phyloP scores from a whole-genome alignment of 2,329 filamentous ascomycete species.

The Calonectria fujianensis region DNA sequence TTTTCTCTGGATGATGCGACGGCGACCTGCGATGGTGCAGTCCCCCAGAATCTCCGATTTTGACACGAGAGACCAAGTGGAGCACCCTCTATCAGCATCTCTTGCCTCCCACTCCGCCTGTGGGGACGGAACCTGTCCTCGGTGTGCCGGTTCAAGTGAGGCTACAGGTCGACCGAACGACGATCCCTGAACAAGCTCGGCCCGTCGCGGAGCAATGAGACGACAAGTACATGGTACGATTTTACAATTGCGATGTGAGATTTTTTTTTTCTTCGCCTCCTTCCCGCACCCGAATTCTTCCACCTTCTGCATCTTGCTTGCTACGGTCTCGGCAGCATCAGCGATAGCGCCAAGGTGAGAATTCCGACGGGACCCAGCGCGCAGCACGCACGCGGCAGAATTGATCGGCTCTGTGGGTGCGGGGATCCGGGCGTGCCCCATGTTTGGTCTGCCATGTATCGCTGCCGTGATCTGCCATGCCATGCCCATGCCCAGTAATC shows the following conservation, averaged over 20 bases:
- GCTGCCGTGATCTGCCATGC: not conserved
- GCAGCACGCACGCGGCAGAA: not conserved
- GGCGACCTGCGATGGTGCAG: constrained; percentile 34
- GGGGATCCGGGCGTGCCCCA: constrained; percentile 7
- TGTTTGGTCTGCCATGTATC: not conserved
- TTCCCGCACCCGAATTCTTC: not conserved
- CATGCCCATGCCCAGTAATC: constrained; percentile 7
- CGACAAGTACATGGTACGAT: constrained; percentile 36
- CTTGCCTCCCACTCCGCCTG: not conserved
- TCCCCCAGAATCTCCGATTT: constrained; percentile 11
- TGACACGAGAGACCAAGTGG: constrained; percentile 19
- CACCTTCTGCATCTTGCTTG: not conserved
- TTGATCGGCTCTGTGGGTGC: constrained; percentile 14
- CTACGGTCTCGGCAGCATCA: constrained; percentile 12
- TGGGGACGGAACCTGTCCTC: constrained; percentile 11
- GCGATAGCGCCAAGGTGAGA: constrained; percentile 2
- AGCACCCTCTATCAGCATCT: not conserved
- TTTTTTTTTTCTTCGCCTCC: not conserved
- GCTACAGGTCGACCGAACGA: not conserved
- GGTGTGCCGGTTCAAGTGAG: constrained; percentile 33
- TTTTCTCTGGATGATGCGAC: constrained; percentile 28
- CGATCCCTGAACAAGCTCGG: constrained; percentile 35
- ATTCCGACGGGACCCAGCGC: not conserved
- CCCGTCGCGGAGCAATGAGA: constrained; percentile 29
- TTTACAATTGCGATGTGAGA: constrained; percentile 9